A percentile compares a stretch with the other conserved stretches of the same genome.
Evolutionary conservation across 345 rosid genomes (phyloP).

Genomic region (Eucalyptus camaldulensis): DNA sequence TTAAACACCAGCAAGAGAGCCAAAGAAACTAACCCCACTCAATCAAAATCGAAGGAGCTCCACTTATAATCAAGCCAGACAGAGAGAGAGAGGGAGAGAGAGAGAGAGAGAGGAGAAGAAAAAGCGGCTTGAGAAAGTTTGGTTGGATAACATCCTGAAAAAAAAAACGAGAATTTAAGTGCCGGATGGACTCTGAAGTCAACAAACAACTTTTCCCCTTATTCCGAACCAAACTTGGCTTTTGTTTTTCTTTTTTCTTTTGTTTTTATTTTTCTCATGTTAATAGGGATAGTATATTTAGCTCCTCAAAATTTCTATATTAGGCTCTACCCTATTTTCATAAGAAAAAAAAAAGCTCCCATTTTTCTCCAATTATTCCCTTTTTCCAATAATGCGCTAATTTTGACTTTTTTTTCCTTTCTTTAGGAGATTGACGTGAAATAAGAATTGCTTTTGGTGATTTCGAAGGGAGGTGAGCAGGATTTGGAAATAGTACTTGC

Average conservation of each 20-base stretch:
- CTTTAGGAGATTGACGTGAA: not conserved
- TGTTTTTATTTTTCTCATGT: not conserved
- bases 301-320: not conserved
- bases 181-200: not conserved
- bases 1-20: not conserved
- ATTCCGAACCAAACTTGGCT: too few relatives aligned
- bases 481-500: not conserved
- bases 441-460: not conserved
- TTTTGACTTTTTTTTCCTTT: not conserved
- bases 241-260: too few relatives aligned
- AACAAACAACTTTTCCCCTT: not conserved
- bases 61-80: not conserved
- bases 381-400: not conserved
- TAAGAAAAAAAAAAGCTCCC: not conserved
- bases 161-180: not conserved
- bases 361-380: not conserved
- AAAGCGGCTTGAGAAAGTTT: not conserved
- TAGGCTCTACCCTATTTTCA: not conserved
- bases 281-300: too few relatives aligned
- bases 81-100: not conserved
- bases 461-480: not conserved
- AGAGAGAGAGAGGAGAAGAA: not conserved
- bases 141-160: not conserved
- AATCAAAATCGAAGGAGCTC: not conserved
- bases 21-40: not conserved